A percentile compares a stretch with the other conserved stretches of the same genome.
Conservation (phyloP, 106 monocot genomes). For the Chionographis japonica region DNA sequence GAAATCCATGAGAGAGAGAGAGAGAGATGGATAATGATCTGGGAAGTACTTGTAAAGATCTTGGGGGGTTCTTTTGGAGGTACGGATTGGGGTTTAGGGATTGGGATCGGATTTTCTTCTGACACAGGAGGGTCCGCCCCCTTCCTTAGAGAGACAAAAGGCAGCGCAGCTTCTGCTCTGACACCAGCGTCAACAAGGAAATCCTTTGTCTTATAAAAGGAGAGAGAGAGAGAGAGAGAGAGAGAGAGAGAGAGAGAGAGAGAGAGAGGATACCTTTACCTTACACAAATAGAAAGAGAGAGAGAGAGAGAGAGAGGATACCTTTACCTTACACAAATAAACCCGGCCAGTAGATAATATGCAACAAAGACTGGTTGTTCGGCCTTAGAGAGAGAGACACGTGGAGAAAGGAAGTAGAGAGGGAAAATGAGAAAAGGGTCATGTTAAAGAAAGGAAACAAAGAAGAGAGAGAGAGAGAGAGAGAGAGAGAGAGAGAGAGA, state of each 20-base stretch:
- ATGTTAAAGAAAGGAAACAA: background rate
- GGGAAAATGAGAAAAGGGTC: conserved; percentile 1
- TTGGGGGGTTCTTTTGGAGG: conserved; percentile 8
- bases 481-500: conserved; percentile 13
- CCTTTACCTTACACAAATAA: too few species aligned
- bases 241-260: too few species aligned
- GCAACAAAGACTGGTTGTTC: too few species aligned
- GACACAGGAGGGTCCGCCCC: conserved; percentile 22
- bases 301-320: too few species aligned
- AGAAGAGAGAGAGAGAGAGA: conserved; percentile 8
- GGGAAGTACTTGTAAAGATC: background rate
- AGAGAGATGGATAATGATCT: background rate
- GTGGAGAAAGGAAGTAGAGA: background rate
- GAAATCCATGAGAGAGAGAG: background rate
- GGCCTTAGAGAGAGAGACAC: conserved; percentile 5
- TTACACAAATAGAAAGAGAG: too few species aligned
- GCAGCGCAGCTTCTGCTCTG: too few species aligned
- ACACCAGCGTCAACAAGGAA: too few species aligned
- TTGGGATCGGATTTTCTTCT: conserved; percentile 10
- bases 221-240: too few species aligned
- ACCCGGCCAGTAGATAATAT: too few species aligned
- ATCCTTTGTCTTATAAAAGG: too few species aligned
- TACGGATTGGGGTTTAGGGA: background rate
- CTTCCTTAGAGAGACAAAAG: too few species aligned
- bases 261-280: too few species aligned